A percentile compares a stretch with the other conserved stretches of the same genome.
Conservation (phyloP, 148 eudicot species). For the Silene uniflora region DNA sequence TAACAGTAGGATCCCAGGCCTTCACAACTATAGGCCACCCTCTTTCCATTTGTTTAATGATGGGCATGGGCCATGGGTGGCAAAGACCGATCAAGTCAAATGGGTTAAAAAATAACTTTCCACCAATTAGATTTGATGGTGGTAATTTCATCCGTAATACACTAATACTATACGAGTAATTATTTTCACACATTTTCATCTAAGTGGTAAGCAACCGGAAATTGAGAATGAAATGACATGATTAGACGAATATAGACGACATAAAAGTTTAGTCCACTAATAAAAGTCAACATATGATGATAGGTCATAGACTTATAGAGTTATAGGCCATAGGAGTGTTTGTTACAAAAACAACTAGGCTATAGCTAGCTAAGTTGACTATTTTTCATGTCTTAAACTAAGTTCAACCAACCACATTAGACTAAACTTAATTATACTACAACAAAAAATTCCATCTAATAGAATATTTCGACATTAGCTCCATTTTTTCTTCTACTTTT, state of each 20-base stretch:
- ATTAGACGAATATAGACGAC: background rate
- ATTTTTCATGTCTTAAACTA: conserved; percentile 5
- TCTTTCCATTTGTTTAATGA: too few species aligned
- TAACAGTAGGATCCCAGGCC: too few species aligned
- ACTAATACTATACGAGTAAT: too few species aligned
- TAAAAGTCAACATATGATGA: background rate
- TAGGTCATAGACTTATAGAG: background rate
- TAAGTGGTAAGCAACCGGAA: conserved; percentile 1
- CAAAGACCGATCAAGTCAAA: too few species aligned
- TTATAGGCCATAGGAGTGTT: background rate
- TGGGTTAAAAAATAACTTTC: too few species aligned
- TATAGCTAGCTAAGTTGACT: conserved; percentile 3
- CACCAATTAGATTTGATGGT: too few species aligned
- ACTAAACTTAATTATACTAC: background rate
- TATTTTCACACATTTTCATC: too few species aligned
- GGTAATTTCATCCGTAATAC: too few species aligned
- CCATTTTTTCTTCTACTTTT: background rate
- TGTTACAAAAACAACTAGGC: background rate
- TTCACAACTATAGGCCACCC: too few species aligned
- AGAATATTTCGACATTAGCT: background rate
- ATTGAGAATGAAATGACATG: background rate
- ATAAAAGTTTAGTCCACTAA: background rate
- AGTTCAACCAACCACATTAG: background rate
- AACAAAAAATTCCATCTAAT: too few species aligned
- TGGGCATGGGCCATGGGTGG: too few species aligned